These are phyloP conservation scores for Linnemannia zychae DNA, from an alignment of 192 early-diverging fungal genomes.

Conservation along the genomic window DNA sequence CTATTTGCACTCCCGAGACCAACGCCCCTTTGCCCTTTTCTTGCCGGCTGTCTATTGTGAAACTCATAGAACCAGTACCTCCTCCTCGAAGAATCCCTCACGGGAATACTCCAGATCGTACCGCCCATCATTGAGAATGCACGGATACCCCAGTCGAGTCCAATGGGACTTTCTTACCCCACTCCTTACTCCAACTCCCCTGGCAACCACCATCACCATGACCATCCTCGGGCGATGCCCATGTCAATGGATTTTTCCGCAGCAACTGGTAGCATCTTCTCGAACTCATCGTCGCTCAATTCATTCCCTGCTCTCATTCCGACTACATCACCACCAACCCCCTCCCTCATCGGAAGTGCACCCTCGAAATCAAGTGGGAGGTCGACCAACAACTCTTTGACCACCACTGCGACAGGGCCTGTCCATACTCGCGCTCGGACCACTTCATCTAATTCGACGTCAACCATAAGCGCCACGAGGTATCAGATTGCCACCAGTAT, in stretches of 20 bases:
- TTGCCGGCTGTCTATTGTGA: not conserved
- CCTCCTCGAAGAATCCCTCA: conserved; percentile 39
- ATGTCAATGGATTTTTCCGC: conserved; percentile 6
- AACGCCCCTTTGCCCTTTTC: not conserved
- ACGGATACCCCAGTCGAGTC: not conserved
- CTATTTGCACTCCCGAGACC: not conserved
- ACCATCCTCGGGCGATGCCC: not conserved
- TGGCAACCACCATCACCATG: not conserved
- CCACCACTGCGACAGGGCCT: conserved; percentile 17
- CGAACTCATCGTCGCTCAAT: conserved; percentile 8
- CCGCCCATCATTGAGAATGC: conserved; percentile 51
- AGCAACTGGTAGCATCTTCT: not conserved
- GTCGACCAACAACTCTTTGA: not conserved
- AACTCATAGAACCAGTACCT: conserved; percentile 48
- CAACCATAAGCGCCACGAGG: conserved; percentile 44
- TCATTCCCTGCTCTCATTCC: not conserved
- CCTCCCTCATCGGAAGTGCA: not conserved
- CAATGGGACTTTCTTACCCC: not conserved
- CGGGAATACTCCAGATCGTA: conserved; percentile 45
- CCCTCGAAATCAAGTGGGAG: conserved; percentile 19
- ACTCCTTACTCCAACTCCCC: not conserved
- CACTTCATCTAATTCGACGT: conserved; percentile 43
- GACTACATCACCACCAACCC: not conserved
- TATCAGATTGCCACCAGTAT: conserved; percentile 53
- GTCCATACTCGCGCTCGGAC: conserved; percentile 46